Evolutionary conservation across 177 flowering plant species (phyloP), one percentile per base, ranked within the genome.

Genomic region (Vitis hybrid): DNA sequence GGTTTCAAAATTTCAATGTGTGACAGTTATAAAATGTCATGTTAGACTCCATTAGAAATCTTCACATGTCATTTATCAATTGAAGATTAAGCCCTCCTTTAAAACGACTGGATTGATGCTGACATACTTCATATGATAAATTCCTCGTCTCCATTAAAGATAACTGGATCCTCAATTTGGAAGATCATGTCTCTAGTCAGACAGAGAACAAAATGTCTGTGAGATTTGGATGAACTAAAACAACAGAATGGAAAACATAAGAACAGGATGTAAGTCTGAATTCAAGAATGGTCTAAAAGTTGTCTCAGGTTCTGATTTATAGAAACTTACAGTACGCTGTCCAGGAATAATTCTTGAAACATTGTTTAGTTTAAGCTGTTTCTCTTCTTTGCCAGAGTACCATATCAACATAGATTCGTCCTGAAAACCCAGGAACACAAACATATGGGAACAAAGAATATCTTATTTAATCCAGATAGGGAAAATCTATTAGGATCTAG

Each of bases 311-410:
- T 39, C 45, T 39, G 45, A 39, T 39, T 39, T 39, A 19, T 11
- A 61, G 49, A 52, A 68, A 79, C 92, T 88, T 78, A 90, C 96
- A 68, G 96, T 90, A n/a, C 92, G 85, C 78, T 90, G 96, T 55
- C 96, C 96, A 50, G 96, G 91, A 77, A 90, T 84, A 59, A 90
- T 88, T 82, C 74, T 84, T 58, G 88, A 79, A 55, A 90, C 92
- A 29, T 81, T 81, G 79, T 82, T 75, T 31, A 90, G 83, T 65
- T 87, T 86, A 50, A 90, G 81, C 14, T 85, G 85, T 68, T 82
- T 90, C 82, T 85, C 93, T 29, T 86, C 86, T 80, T 87, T 90
- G 7, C 89, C 96, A 73, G 86, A 82, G 82, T 84, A 88, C 96
- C 96, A 90, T 73, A 90, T 78, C 76, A 90, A 75, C 54, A 65